Conservation (phyloP, 2,329 filamentous ascomycete genomes). For the Cladophialophora chaetospira region DNA sequence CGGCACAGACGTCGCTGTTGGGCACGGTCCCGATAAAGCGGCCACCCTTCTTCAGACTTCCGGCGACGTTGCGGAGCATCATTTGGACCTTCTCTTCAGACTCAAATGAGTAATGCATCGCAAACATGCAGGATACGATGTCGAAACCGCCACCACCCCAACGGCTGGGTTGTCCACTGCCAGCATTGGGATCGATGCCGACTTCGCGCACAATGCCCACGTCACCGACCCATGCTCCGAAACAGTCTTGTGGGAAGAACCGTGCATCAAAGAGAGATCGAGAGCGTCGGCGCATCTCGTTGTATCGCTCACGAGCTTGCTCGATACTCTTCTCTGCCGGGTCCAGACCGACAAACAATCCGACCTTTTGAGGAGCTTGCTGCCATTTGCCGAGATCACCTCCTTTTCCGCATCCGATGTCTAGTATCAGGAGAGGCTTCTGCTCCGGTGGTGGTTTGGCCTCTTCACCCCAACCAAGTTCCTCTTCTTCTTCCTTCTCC, state of each 20-base stretch:
- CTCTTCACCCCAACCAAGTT: constrained; percentile 47
- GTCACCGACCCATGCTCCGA: constrained; percentile 78
- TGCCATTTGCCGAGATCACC: constrained; percentile 97
- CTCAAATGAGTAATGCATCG: constrained; percentile 98
- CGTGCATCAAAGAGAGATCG: constrained; percentile 75
- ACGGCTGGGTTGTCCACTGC: constrained; percentile 58
- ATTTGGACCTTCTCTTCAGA: constrained; percentile 82
- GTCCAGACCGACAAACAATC: constrained; percentile 90
- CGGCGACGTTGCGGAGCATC: constrained; percentile 92
- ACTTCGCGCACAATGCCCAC: constrained; percentile 81
- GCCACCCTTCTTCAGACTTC: constrained; percentile 87
- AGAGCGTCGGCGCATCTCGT: constrained; percentile 66
- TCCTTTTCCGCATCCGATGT: constrained; percentile 95
- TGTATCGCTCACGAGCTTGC: constrained; percentile 83
- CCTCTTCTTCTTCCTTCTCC: constrained; percentile 59
- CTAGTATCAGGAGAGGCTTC: constrained; percentile 75
- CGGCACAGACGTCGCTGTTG: constrained; percentile 88
- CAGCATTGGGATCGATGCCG: constrained; percentile 76
- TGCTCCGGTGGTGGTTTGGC: constrained; percentile 38
- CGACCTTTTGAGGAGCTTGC: constrained; percentile 84
- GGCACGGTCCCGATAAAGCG: constrained; percentile 94
- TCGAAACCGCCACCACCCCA: constrained; percentile 82
- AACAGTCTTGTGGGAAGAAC: constrained; percentile 91
- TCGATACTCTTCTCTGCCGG: constrained; percentile 90
- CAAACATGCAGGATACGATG: constrained; percentile 98